phyloP scores from a whole-genome alignment of 2,329 filamentous ascomycete genomes.

The Ophiostoma triangulosporum region DNA sequence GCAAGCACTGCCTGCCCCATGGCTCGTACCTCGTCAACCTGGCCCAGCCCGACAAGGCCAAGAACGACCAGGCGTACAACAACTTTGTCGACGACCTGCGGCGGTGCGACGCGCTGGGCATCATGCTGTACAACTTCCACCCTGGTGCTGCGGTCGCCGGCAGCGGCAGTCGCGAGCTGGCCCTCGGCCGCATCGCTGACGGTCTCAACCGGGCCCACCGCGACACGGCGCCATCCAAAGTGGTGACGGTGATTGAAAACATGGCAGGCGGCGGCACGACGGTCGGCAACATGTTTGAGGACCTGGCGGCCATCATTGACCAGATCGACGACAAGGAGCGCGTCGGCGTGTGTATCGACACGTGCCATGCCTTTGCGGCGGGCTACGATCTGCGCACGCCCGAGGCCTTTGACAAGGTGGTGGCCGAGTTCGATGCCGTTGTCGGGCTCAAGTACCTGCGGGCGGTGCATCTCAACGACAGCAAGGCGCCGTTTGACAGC shows the following conservation, averaged over 20 bases:
- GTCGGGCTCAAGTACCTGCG: slow-evolving; percentile 70
- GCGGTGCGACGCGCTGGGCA: slow-evolving; percentile 75
- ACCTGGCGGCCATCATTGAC: slow-evolving; percentile 72
- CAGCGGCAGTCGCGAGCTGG: slow-evolving; percentile 50
- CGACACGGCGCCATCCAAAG: slow-evolving; percentile 47
- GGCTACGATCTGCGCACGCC: slow-evolving; percentile 80
- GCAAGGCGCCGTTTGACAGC: slow-evolving; percentile 74
- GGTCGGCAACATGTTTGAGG: slow-evolving; percentile 73
- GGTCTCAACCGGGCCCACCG: slow-evolving; percentile 73
- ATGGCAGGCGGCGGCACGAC: slow-evolving; percentile 89
- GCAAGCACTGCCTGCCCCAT: slow-evolving; percentile 70
- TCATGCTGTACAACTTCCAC: slow-evolving; percentile 95
- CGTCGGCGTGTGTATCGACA: slow-evolving; percentile 91
- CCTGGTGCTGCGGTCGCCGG: slow-evolving; percentile 63
- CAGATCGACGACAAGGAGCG: slow-evolving; percentile 67
- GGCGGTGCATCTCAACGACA: slow-evolving; percentile 88
- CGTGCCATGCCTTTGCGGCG: slow-evolving; percentile 89
- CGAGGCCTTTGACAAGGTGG: slow-evolving; percentile 56
- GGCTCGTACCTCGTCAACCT: slow-evolving; percentile 96
- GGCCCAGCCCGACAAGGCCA: slow-evolving; percentile 65
- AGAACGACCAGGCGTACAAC: slow-evolving; percentile 73
- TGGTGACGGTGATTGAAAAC: slow-evolving; percentile 81
- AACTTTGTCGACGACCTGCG: slow-evolving; percentile 79
- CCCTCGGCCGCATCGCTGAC: slow-evolving; percentile 64
- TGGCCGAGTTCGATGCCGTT: slow-evolving; percentile 60